A percentile compares a stretch with the other conserved stretches of the same genome.
phyloP scores from a whole-genome alignment of 2,329 filamentous ascomycete genomes.

The Triangularia setosa region DNA sequence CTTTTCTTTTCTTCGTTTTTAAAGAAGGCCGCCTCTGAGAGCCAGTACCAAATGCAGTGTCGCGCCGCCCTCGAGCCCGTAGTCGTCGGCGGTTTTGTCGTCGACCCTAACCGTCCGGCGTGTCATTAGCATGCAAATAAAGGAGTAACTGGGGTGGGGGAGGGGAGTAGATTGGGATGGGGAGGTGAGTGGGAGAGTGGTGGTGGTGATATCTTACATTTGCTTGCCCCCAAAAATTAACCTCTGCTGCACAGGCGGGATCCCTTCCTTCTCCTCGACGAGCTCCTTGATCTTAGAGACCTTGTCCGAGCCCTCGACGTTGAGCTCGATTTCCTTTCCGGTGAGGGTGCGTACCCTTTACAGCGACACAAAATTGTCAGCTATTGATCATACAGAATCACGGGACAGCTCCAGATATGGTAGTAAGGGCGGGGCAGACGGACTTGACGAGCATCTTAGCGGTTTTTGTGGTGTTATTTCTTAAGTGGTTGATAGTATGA shows the following conservation, averaged over 20 bases:
- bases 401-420: background rate
- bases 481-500: background rate
- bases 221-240: conserved; percentile 97
- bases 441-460: conserved; percentile 52
- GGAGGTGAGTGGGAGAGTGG: background rate
- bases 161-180: too few species aligned
- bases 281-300: conserved; percentile 97
- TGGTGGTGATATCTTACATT: conserved; percentile 59
- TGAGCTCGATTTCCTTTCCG: conserved; percentile 97
- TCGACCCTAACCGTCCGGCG: conserved; percentile 63
- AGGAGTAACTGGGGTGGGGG: too few species aligned
- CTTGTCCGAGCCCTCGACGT: conserved; percentile 93
- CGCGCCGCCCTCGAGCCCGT: conserved; percentile 84
- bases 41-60: conserved; percentile 95
- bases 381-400: too few species aligned
- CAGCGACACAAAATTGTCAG: too few species aligned
- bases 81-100: conserved; percentile 88
- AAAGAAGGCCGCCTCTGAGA: conserved; percentile 71
- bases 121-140: background rate
- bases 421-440: conserved; percentile 17
- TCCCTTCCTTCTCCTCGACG: conserved; percentile 98
- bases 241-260: conserved; percentile 93
- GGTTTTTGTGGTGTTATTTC: background rate
- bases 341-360: conserved; percentile 91
- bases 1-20: background rate